A percentile compares a stretch with the other conserved stretches of the same genome.
phyloP scores from a whole-genome alignment of 257 asterid genomes.

The Misopates orontium region DNA sequence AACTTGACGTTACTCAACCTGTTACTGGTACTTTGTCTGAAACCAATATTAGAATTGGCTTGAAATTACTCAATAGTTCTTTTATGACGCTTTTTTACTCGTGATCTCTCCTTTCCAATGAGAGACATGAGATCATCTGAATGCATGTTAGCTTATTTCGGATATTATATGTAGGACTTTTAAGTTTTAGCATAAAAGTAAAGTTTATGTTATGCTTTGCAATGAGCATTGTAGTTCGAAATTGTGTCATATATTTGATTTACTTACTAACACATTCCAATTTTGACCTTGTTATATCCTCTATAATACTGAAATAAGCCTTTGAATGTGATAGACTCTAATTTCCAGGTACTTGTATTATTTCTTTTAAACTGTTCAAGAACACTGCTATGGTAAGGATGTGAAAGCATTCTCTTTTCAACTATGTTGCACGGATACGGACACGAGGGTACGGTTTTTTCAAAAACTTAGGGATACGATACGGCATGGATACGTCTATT shows the following conservation, averaged over 20 bases:
- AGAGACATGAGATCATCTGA: neutral
- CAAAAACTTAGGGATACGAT: too few relatives aligned
- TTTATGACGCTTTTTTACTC: neutral
- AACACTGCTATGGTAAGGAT: neutral
- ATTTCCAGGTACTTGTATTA: neutral
- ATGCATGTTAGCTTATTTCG: neutral
- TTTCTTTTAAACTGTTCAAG: neutral
- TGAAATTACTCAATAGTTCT: neutral
- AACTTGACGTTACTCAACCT: conserved; percentile 81
- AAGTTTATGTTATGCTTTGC: neutral
- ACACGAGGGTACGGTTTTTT: too few relatives aligned
- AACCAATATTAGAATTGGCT: conserved; percentile 20
- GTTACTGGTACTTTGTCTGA: conserved; percentile 50
- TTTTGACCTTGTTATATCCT: neutral
- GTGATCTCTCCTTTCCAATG: too few relatives aligned
- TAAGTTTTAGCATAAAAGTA: neutral
- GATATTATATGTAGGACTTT: neutral
- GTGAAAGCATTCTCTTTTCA: neutral
- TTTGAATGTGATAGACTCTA: too few relatives aligned
- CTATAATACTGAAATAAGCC: neutral
- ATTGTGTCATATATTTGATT: neutral
- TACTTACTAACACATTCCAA: neutral
- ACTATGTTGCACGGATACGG: too few relatives aligned
- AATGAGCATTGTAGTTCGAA: conserved; percentile 3
- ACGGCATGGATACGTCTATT: too few relatives aligned